These are phyloP conservation scores for Trypanosoma grayi DNA, from an alignment of 208 protist genomes.

Conservation along the genomic window DNA sequence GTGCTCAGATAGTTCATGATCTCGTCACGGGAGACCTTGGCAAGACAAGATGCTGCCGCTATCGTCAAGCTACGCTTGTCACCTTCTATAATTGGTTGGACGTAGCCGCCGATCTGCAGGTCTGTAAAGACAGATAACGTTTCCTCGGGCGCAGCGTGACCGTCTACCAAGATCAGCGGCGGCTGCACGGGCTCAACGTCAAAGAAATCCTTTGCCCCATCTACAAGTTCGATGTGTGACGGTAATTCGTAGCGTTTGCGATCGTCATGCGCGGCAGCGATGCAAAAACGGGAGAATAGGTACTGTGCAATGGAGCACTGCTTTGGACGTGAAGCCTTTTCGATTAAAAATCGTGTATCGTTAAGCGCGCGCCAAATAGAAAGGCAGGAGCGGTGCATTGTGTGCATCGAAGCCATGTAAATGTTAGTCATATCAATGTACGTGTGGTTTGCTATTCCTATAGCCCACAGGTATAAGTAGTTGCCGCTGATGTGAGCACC, in stretches of 20 bases:
- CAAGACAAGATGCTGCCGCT: slow-evolving; percentile 85
- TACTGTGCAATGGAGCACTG: slow-evolving; percentile 75
- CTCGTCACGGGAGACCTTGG: slow-evolving; percentile 87
- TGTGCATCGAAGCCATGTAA: slow-evolving; percentile 77
- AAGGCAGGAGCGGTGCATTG: slow-evolving; percentile 82
- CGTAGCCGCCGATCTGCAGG: slow-evolving; percentile 54
- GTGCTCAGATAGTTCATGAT: slow-evolving; percentile 77
- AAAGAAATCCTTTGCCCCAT: slow-evolving; percentile 67
- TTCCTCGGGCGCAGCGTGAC: slow-evolving; percentile 69
- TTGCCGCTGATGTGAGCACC: slow-evolving; percentile 73
- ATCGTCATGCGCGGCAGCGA: slow-evolving; percentile 62
- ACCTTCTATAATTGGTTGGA: slow-evolving; percentile 84
- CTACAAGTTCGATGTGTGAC: slow-evolving; percentile 57
- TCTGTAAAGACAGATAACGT: slow-evolving; percentile 66
- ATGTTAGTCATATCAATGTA: slow-evolving; percentile 89
- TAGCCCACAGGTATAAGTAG: slow-evolving; percentile 87
- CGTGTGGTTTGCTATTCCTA: slow-evolving; percentile 87
- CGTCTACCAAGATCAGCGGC: slow-evolving; percentile 82
- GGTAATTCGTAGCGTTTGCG: slow-evolving; percentile 65
- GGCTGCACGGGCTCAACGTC: slow-evolving; percentile 79
- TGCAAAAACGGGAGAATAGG: slow-evolving; percentile 81
- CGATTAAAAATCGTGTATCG: slow-evolving; percentile 74
- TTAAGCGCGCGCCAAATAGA: slow-evolving; percentile 81
- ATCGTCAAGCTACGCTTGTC: slow-evolving; percentile 87
- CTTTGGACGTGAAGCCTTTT: slow-evolving; percentile 69